Conservation (phyloP, 2,329 filamentous ascomycete species). For the Chaetomium strumarium region DNA sequence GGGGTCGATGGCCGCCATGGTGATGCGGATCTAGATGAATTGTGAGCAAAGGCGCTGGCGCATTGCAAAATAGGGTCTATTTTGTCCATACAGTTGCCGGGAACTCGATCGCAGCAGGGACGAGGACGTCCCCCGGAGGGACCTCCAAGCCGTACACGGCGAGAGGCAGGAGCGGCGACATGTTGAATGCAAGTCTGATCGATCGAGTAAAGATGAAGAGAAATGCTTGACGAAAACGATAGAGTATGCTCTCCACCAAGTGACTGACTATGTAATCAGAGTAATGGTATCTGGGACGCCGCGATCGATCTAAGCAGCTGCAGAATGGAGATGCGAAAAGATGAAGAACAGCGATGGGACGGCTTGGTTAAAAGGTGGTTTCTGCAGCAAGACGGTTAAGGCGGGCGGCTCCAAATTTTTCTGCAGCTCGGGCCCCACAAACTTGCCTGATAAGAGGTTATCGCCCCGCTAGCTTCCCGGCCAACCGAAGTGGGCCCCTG, state of each 20-base stretch:
- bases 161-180: conserved; percentile 56
- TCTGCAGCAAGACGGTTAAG: conserved; percentile 21
- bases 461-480: conserved; percentile 19
- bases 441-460: conserved; percentile 16
- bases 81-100: conserved; percentile 69
- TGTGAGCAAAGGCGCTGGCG: conserved; percentile 26
- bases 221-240: background rate
- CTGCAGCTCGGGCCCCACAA: conserved; percentile 12
- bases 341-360: conserved; percentile 4
- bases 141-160: conserved; percentile 91
- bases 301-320: background rate
- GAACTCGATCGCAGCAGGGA: conserved; percentile 72
- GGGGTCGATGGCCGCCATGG: conserved; percentile 97
- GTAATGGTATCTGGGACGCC: background rate
- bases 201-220: background rate
- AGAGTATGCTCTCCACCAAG: background rate
- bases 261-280: background rate
- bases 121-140: conserved; percentile 74
- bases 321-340: background rate
- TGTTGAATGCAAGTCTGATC: conserved; percentile 30
- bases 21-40: conserved; percentile 74
- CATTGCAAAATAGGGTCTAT: background rate
- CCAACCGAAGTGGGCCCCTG: conserved; percentile 11
- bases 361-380: conserved; percentile 4
- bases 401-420: conserved; percentile 18